Base-by-base conservation (phyloP, 306 rosid species). In the Trifolium dubium region DNA sequence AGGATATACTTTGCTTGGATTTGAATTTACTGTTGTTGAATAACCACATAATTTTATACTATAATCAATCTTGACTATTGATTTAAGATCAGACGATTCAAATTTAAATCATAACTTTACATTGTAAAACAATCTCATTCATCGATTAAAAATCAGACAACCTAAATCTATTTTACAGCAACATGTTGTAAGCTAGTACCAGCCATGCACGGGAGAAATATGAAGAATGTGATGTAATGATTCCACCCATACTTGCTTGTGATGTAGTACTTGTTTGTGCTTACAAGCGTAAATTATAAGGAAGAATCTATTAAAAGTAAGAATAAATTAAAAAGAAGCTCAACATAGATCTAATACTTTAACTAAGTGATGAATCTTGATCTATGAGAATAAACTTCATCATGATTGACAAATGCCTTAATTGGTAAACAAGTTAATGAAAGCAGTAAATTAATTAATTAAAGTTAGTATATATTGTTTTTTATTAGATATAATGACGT, bases 231-330 rank as follows among this genome's bases (percentile, higher is more conserved):
- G 7, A 60, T 60, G 66, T 31, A 60, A 60, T 60, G 66, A 60
- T 60, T 31, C 23, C 43, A 13, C 7, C 65, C 43, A 14, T 41
- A 60, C 73, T 64, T 34, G 59, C 40, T 37, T 79, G 23, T 23
- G 23, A 23, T 23, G 23, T 23, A 23, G 23, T 23, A 23, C 23
- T 23, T 23, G 23, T 1, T 23, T 23, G 23, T 23, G 23, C 23
- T 23, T 23, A 23, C 46, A 76, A 67, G 74, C 84, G 81, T 83
- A 76, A 51, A 76, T 61, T 46, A 41, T 40, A 83, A 79, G 87
- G 40, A 76, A 83, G 81, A 83, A 75, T 80, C 78, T 65, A 28
- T 60, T 72, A 50, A 68, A 50, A 54, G 70, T 18, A 70, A 8
- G 4, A 69, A 51, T 4, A 23, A 23, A 23, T 10, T 37, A 61